Base-by-base conservation (phyloP, 495 filamentous ascomycete genomes). In the Trichoderma orchidacearum region DNA sequence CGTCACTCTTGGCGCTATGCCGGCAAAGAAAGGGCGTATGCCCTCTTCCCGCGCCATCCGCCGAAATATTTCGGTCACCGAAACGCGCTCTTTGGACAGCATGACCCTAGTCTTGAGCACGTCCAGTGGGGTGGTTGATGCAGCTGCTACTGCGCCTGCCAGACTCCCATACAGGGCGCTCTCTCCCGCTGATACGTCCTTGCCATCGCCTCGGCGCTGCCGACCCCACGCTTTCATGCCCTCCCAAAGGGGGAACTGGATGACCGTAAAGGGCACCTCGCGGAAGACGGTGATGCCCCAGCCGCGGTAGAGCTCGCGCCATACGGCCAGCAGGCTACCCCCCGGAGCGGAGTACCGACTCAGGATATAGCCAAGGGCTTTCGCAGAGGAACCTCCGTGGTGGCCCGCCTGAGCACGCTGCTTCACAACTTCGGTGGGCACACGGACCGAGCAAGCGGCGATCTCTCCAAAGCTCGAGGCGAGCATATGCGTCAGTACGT, bases 191-290 rank as follows among this genome's bases (percentile, higher is more conserved):
- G 81, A 78, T 0, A 91, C 78, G 36, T 82, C 70, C 48, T 60
- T 38, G 21, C 53, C 58, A 65, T 84, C 84, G 27, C 74, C 66
- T 12, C 67, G 60, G 60, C 72, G 25, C 50, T 64, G 69, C 1
- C 75, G 63, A 0, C 71, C 70, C 69, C 70, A 74, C 23, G 59
- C 64, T 76, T 97, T 98, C 73, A 97, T 79, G 2, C 79, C 84
- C 70, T 98, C 93, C 93, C 93, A 98, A 63, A 98, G 77, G 17
- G 93, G 95, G 63, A 98, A 98, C 68, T 98, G 93, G 32, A 98
- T 81, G 11, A 96, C 82, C 5, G 93, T 97, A 61, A 98, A 98
- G 8, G 93, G 93, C 55, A 98, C 94, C 74, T 98, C 93, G 51
- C 93, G 83, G 73, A 95, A 84, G 27, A 98, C 84, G 11, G 93